These are phyloP conservation scores for Agaricus blazei DNA, from an alignment of 768 basidiomycete species.

Conservation along the genomic window DNA sequence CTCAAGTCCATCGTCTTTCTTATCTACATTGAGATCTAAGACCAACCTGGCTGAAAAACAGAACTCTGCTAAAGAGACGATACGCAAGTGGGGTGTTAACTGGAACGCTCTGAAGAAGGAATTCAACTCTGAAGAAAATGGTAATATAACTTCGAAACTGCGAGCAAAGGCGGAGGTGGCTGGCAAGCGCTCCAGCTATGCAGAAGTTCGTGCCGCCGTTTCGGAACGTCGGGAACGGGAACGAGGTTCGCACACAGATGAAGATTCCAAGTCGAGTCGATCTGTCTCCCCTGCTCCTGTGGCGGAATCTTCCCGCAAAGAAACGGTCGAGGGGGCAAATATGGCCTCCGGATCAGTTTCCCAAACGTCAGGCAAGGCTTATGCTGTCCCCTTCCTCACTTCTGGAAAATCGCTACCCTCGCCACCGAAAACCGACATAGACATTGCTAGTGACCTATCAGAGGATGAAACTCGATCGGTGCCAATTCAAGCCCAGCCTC, in stretches of 20 bases:
- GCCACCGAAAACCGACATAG: constrained; percentile 26
- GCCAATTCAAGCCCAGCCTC: constrained; percentile 73
- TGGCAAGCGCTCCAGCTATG: constrained; percentile 51
- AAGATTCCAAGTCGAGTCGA: constrained; percentile 10
- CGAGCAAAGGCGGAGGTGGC: background rate
- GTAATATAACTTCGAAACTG: constrained; percentile 18
- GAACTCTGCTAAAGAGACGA: constrained; percentile 82
- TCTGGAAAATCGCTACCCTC: constrained; percentile 28
- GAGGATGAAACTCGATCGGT: constrained; percentile 24
- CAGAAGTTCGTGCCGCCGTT: constrained; percentile 74
- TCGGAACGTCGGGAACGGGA: constrained; percentile 52
- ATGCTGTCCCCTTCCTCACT: constrained; percentile 15
- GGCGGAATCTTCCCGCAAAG: constrained; percentile 9
- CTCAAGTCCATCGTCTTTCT: constrained; percentile 57
- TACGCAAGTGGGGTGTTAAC: constrained; percentile 89
- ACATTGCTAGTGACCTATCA: constrained; percentile 21
- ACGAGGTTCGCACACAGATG: constrained; percentile 10
- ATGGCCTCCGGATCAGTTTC: constrained; percentile 9
- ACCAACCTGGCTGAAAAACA: constrained; percentile 66
- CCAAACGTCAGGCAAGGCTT: constrained; percentile 10
- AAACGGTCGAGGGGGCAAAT: constrained; percentile 14
- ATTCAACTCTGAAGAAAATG: constrained; percentile 25
- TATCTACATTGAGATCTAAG: constrained; percentile 74
- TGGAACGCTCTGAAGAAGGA: constrained; percentile 69
- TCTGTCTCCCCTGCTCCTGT: constrained; percentile 11